These are phyloP conservation scores for Phellinidium pouzarii DNA, from an alignment of 1,284 basidiomycete species.

Conservation along the genomic window DNA sequence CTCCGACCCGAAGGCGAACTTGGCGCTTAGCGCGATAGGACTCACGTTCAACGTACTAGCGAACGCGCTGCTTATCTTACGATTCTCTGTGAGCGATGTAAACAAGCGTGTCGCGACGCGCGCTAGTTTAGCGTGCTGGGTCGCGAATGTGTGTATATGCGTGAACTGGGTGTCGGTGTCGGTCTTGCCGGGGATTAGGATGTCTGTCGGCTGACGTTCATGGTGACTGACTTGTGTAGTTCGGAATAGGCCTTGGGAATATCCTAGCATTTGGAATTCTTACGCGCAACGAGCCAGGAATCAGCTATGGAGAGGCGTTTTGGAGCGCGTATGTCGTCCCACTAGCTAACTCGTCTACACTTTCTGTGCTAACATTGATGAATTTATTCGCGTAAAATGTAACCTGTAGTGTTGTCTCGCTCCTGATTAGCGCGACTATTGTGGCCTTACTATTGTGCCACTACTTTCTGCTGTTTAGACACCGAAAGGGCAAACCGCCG, in stretches of 20 bases:
- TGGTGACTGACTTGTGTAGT: constrained; percentile 13
- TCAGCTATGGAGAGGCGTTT: constrained; percentile 31
- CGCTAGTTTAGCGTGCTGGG: constrained; percentile 33
- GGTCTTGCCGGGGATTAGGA: too few species aligned
- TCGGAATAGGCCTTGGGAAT: constrained; percentile 32
- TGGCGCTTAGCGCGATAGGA: constrained; percentile 32
- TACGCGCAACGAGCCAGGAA: constrained; percentile 26
- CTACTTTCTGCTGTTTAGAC: constrained; percentile 28
- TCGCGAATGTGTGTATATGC: constrained; percentile 29
- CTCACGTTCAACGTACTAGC: constrained; percentile 35
- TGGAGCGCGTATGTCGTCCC: constrained; percentile 31
- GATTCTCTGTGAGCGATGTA: constrained; percentile 30
- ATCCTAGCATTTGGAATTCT: constrained; percentile 30
- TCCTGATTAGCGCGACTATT: constrained; percentile 31
- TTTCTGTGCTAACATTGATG: background rate
- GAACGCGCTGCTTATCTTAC: constrained; percentile 33
- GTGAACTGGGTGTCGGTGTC: background rate
- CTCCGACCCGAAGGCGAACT: constrained; percentile 27
- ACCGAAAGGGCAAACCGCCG: constrained; percentile 8
- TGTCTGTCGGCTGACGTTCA: background rate
- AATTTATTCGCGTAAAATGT: background rate
- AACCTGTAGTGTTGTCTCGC: constrained; percentile 29
- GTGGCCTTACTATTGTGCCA: constrained; percentile 30
- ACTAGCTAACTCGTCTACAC: background rate
- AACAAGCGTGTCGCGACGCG: constrained; percentile 29